phyloP scores from a whole-genome alignment of 2,329 filamentous ascomycete species.

The Aspergillus brasiliensis region DNA sequence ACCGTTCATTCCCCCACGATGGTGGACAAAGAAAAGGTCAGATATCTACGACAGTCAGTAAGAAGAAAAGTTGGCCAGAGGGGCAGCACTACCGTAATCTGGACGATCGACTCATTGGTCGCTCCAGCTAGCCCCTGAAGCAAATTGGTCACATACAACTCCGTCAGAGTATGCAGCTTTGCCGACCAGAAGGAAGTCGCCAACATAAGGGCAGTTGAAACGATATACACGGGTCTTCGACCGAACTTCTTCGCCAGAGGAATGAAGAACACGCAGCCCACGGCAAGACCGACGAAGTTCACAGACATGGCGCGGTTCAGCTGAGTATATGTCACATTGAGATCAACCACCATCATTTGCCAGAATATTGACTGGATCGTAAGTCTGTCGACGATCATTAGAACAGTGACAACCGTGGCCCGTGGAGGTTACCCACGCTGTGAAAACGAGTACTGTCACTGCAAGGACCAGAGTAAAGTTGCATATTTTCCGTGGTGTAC shows the following conservation, averaged over 20 bases:
- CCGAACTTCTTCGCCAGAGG: slow-evolving; percentile 47
- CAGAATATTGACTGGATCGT: slow-evolving; percentile 48
- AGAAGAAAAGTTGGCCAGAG: neutral
- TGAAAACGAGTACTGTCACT: slow-evolving; percentile 48
- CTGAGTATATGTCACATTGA: slow-evolving; percentile 44
- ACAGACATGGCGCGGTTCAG: slow-evolving; percentile 52
- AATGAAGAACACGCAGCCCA: slow-evolving; percentile 51
- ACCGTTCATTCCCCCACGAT: slow-evolving; percentile 54
- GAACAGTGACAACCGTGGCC: neutral
- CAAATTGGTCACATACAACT: slow-evolving; percentile 50
- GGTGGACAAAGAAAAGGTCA: slow-evolving; percentile 55
- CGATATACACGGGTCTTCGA: slow-evolving; percentile 49
- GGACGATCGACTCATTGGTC: slow-evolving; percentile 43
- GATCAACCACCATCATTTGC: slow-evolving; percentile 49
- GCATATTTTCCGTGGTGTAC: slow-evolving; percentile 41
- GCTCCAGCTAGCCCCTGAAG: slow-evolving; percentile 44
- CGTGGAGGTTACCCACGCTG: slow-evolving; percentile 27
- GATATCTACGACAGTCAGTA: slow-evolving; percentile 34
- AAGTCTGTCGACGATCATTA: slow-evolving; percentile 24
- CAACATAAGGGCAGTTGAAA: slow-evolving; percentile 45
- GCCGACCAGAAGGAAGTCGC: slow-evolving; percentile 47
- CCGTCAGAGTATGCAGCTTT: slow-evolving; percentile 41
- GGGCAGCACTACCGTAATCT: slow-evolving; percentile 43
- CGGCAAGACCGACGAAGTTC: slow-evolving; percentile 46
- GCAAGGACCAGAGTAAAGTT: slow-evolving; percentile 48